Evolutionary conservation across 306 rosid species (phyloP).

Genomic region (Quercus engelmannii): DNA sequence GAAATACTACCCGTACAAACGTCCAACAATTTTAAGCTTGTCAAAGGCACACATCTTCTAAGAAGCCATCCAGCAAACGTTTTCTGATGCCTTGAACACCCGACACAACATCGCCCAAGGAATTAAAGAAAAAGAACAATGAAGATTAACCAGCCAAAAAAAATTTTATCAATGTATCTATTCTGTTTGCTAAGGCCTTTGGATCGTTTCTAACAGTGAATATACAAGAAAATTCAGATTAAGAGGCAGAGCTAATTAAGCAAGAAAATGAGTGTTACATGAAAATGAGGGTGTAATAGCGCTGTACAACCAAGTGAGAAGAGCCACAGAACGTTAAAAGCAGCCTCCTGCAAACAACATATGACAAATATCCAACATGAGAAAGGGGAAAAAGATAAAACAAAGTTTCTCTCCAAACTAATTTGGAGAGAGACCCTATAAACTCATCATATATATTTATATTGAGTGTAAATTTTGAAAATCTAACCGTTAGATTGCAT

Average conservation of each 20-base stretch:
- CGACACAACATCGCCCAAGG: neutral
- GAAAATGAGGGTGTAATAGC: constrained; percentile 39
- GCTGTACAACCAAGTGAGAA: constrained; percentile 61
- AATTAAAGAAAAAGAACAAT: neutral
- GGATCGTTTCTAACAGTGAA: constrained; percentile 28
- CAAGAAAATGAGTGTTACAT: neutral
- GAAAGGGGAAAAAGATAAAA: neutral
- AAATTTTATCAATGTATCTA: neutral
- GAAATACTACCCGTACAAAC: too few relatives aligned
- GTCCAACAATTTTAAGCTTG: too few relatives aligned
- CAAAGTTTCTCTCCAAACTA: too few relatives aligned
- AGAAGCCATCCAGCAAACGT: too few relatives aligned
- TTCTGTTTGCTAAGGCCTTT: neutral
- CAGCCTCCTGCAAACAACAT: constrained; percentile 58
- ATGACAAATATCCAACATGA: neutral
- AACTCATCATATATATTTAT: too few relatives aligned
- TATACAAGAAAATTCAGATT: constrained; percentile 35
- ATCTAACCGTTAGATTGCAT: too few relatives aligned
- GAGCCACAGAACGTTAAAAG: constrained; percentile 31
- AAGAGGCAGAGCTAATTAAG: constrained; percentile 23
- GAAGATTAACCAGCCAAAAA: neutral
- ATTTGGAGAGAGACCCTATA: too few relatives aligned
- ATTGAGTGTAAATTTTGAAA: too few relatives aligned
- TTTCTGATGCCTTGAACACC: neutral
- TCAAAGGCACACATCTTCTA: too few relatives aligned